A percentile compares a stretch with the other conserved stretches of the same genome.
Evolutionary conservation across 2,329 filamentous ascomycete species (phyloP).

Genomic region (Exophiala spinifera): DNA sequence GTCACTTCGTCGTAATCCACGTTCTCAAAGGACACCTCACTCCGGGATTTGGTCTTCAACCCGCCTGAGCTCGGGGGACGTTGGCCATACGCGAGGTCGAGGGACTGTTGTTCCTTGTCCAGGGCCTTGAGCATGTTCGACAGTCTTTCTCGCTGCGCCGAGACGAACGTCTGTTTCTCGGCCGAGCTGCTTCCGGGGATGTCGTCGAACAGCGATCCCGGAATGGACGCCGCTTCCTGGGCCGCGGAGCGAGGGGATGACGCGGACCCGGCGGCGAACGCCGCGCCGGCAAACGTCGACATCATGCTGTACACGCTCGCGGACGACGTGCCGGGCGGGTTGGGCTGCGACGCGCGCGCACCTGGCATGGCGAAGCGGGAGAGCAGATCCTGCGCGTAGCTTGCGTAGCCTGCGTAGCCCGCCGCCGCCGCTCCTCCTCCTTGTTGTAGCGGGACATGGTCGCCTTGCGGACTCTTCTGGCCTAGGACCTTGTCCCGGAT

Average conservation of each 20-base stretch:
- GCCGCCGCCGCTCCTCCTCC: neutral
- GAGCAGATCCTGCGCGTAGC: conserved; percentile 77
- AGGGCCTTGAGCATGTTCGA: conserved; percentile 71
- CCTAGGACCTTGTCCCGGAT: conserved; percentile 77
- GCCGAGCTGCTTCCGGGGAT: conserved; percentile 54
- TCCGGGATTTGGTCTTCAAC: conserved; percentile 63
- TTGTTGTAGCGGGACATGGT: conserved; percentile 29
- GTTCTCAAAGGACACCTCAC: conserved; percentile 85
- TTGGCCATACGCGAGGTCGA: conserved; percentile 46
- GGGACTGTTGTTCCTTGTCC: conserved; percentile 69
- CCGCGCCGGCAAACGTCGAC: conserved; percentile 65
- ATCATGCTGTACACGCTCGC: conserved; percentile 76
- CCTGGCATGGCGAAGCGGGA: conserved; percentile 81
- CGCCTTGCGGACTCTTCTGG: conserved; percentile 59
- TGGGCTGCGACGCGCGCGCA: conserved; percentile 54
- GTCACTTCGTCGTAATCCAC: conserved; percentile 75
- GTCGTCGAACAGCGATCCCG: conserved; percentile 65
- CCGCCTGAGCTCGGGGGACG: conserved; percentile 25
- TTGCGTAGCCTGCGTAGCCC: conserved; percentile 38
- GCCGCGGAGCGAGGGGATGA: conserved; percentile 14
- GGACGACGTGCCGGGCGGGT: conserved; percentile 35
- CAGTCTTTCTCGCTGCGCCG: conserved; percentile 74
- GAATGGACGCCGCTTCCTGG: conserved; percentile 21
- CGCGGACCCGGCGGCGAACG: conserved; percentile 37
- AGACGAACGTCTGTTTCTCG: conserved; percentile 71